phyloP scores from a whole-genome alignment of 306 rosid genomes.

The Fagus crenata region DNA sequence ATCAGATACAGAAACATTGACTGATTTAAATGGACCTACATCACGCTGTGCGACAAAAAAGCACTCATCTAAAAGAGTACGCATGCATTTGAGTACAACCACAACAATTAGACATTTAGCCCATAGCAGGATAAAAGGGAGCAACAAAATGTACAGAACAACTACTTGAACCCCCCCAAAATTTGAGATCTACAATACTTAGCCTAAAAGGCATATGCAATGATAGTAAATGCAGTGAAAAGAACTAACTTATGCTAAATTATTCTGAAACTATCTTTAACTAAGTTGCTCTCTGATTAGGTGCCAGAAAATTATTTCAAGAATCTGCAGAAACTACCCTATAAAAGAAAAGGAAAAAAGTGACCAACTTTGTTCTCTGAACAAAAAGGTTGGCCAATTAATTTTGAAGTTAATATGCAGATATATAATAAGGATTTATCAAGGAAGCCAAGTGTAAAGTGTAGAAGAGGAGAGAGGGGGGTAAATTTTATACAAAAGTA shows the following conservation, averaged over 20 bases:
- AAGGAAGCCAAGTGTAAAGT: neutral
- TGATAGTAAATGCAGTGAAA: neutral
- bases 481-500: no score
- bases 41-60: slow-evolving; percentile 19
- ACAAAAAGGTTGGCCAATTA: neutral
- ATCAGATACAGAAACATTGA: slow-evolving; percentile 8
- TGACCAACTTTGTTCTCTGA: neutral
- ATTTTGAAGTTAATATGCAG: neutral
- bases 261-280: neutral
- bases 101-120: slow-evolving; percentile 11
- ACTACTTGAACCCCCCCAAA: neutral
- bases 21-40: slow-evolving; percentile 29
- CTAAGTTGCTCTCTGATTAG: neutral
- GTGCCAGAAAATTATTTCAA: neutral
- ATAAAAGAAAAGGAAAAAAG: neutral
- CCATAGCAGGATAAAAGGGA: slow-evolving; percentile 21
- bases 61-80: slow-evolving; percentile 12
- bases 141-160: slow-evolving; percentile 7
- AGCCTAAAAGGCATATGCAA: neutral
- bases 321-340: neutral
- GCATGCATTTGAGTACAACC: slow-evolving; percentile 10
- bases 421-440: neutral
- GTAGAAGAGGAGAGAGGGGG: no score
- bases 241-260: neutral
- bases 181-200: neutral